phyloP scores from a whole-genome alignment of 495 filamentous ascomycete species.

The Penicillium cinerascens region DNA sequence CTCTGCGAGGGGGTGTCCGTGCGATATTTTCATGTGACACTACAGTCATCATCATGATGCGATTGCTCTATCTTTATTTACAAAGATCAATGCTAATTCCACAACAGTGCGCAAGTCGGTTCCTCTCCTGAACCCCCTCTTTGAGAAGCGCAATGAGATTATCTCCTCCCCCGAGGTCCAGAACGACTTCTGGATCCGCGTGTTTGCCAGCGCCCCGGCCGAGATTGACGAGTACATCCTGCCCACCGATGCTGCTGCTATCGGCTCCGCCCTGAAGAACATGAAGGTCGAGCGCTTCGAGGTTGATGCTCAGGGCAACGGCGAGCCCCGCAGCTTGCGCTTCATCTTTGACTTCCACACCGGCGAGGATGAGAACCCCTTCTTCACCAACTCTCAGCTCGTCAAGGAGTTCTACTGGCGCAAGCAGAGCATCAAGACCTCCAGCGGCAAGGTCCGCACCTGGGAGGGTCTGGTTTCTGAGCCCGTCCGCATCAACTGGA shows the following conservation, averaged over 20 bases:
- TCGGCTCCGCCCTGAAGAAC: constrained; percentile 57
- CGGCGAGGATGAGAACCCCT: constrained; percentile 57
- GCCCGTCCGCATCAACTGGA: constrained; percentile 86
- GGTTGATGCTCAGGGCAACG: constrained; percentile 54
- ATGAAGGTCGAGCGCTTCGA: constrained; percentile 75
- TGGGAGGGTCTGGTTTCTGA: constrained; percentile 75
- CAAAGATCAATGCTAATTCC: constrained; percentile 12
- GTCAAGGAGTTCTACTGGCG: constrained; percentile 91
- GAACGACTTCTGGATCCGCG: constrained; percentile 82
- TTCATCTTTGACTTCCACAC: constrained; percentile 44
- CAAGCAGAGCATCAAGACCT: constrained; percentile 37
- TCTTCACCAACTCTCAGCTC: constrained; percentile 68
- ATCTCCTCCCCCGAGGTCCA: constrained; percentile 56
- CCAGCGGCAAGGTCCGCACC: constrained; percentile 48
- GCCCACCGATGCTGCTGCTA: constrained; percentile 64
- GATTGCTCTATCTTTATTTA: background rate
- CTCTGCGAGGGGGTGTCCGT: background rate
- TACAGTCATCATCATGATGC: background rate
- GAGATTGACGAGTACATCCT: constrained; percentile 84
- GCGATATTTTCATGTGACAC: background rate
- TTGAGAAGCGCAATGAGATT: constrained; percentile 64
- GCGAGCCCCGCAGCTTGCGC: constrained; percentile 48
- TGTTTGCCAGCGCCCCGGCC: constrained; percentile 75
- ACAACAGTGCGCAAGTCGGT: constrained; percentile 33
- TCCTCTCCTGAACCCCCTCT: constrained; percentile 54